Base-by-base conservation (phyloP, 2,329 filamentous ascomycete genomes). In the Fusarium caatingaense region DNA sequence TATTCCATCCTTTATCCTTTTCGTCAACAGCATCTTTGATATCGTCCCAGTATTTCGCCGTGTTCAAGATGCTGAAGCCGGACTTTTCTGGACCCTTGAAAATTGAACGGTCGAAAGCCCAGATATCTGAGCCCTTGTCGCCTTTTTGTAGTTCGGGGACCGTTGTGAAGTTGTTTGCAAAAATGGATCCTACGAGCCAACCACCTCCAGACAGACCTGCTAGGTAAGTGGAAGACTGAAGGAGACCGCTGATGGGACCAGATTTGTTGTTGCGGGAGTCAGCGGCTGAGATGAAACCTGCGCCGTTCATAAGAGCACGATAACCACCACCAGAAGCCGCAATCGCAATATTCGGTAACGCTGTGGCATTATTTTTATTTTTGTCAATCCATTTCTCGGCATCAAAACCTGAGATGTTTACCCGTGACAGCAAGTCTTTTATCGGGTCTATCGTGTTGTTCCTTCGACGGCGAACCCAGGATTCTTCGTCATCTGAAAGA, bases 321-420 rank as follows among this genome's bases (percentile, higher is more conserved):
- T 96, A 97, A 27, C 94, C 94, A 76, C 94, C 94, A 9, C 93
- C 93, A 0, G 93, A 96, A 40, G 92, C 83, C 8, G 93, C 92
- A 65, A 97, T 88, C n/a, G 85, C 93, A 66, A 97, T 89, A 70
- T 84, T 86, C 53, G 85, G 85, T 60, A 85, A 78, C 21, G 81
- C 79, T 0, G 73, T 76, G 6, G 71, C 60, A 40, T 79, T 63
- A 2, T 47, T 74, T 46, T 78, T 75, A 16, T 71, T 78, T 45
- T 78, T 61, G 15, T 70, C 48, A 72, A 98, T 88, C 78, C 95
- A 98, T 2, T 81, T 77, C 2, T 83, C 83, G 13, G 89, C 91
- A 78, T 97, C 91, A 65, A 98, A 95, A 63, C 87, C 89, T 15
- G 86, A 81, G 66, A 98, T 94, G 71, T 89, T 89, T 72, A 92